These are phyloP conservation scores for Sporobolomyces pararoseus DNA, from an alignment of 768 basidiomycete species.

Conservation along the genomic window DNA sequence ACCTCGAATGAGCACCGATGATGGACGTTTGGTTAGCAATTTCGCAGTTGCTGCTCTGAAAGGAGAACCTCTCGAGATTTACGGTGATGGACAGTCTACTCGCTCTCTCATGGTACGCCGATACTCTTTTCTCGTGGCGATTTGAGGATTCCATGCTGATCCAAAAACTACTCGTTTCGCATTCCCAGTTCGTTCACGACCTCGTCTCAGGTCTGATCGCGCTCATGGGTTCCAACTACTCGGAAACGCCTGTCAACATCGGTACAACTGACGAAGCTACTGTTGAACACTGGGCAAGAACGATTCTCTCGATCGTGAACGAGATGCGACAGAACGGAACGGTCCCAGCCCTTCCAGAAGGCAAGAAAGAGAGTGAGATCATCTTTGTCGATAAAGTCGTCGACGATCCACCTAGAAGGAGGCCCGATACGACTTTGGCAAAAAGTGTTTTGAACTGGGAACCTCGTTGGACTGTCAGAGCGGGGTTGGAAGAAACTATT, in stretches of 20 bases:
- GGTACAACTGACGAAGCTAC: conserved; percentile 95
- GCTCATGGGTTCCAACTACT: conserved; percentile 78
- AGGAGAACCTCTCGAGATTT: conserved; percentile 82
- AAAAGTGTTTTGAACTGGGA: conserved; percentile 81
- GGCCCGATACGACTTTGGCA: conserved; percentile 88
- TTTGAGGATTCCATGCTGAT: background rate
- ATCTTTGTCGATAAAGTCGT: conserved; percentile 75
- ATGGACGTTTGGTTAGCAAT: conserved; percentile 97
- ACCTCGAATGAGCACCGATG: conserved; percentile 74
- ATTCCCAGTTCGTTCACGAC: conserved; percentile 88
- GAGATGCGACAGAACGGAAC: conserved; percentile 83
- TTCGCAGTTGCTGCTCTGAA: conserved; percentile 96
- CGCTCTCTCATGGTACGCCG: conserved; percentile 39
- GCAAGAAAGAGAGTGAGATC: conserved; percentile 53
- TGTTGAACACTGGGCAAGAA: conserved; percentile 86
- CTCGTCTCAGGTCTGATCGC: conserved; percentile 87
- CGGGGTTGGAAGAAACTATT: conserved; percentile 93
- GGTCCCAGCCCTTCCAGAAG: conserved; percentile 9
- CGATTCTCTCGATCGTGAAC: conserved; percentile 86
- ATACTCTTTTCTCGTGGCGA: too few species aligned
- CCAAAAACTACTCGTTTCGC: conserved; percentile 53
- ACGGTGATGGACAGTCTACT: conserved; percentile 46
- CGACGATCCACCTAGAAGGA: conserved; percentile 90
- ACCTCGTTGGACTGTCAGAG: conserved; percentile 84
- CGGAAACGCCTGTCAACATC: conserved; percentile 87